Evolutionary conservation across 2,329 filamentous ascomycete species (phyloP).

Genomic region (Gyromitra esculenta): DNA sequence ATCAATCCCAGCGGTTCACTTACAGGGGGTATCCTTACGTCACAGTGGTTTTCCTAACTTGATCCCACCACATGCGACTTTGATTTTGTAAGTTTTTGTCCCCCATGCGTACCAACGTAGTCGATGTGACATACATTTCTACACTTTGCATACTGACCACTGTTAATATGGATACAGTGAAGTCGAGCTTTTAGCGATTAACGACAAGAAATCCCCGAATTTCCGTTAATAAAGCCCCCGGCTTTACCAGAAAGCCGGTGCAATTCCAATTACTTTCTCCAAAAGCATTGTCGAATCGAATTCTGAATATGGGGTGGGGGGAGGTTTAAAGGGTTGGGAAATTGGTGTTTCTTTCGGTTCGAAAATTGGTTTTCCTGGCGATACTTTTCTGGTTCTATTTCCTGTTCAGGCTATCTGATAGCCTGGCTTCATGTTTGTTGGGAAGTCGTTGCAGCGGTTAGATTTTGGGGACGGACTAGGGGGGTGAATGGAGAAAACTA

Average conservation of each 20-base stretch:
- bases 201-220: slow-evolving; percentile 15
- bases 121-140: slow-evolving; percentile 33
- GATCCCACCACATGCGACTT: slow-evolving; percentile 77
- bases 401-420: slow-evolving; percentile 37
- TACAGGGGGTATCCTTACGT: slow-evolving; percentile 52
- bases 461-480: slow-evolving; percentile 31
- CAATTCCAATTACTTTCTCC: slow-evolving; percentile 46
- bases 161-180: slow-evolving; percentile 47
- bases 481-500: slow-evolving; percentile 29
- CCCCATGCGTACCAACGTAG: slow-evolving; percentile 24
- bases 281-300: slow-evolving; percentile 47
- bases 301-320: slow-evolving; percentile 25
- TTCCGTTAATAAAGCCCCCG: not conserved
- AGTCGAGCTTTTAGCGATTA: slow-evolving; percentile 55
- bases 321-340: slow-evolving; percentile 38
- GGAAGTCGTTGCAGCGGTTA: slow-evolving; percentile 44
- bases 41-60: slow-evolving; percentile 78
- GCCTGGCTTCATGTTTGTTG: slow-evolving; percentile 24
- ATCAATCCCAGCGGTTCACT: slow-evolving; percentile 41
- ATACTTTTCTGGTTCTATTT: slow-evolving; percentile 54
- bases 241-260: slow-evolving; percentile 27
- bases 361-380: slow-evolving; percentile 29
- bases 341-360: slow-evolving; percentile 43
- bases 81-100: slow-evolving; percentile 78
- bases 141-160: slow-evolving; percentile 21